phyloP scores from a whole-genome alignment of 768 basidiomycete species.

The Hericium erinaceus region DNA sequence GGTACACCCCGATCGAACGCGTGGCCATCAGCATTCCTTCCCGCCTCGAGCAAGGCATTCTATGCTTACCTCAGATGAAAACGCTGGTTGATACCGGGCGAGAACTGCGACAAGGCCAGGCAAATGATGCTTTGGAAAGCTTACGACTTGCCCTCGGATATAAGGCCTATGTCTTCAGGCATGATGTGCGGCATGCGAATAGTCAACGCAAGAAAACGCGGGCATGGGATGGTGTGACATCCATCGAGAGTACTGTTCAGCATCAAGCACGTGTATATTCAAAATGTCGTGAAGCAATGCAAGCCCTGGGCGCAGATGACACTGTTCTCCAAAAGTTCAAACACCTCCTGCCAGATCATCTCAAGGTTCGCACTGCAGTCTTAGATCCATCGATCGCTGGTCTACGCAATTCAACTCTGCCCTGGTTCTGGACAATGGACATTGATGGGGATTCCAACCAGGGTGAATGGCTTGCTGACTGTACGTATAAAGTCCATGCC shows the following conservation, averaged over 20 bases:
- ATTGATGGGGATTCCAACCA: not conserved
- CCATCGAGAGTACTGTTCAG: not conserved
- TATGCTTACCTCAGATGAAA: not conserved
- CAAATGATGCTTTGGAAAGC: not conserved
- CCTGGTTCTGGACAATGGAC: not conserved
- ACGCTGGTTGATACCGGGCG: not conserved
- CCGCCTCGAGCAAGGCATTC: not conserved
- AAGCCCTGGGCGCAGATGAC: not conserved
- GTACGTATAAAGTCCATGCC: not conserved
- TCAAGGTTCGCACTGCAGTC: not conserved
- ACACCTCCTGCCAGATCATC: not conserved
- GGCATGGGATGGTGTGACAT: not conserved
- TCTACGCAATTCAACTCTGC: not conserved
- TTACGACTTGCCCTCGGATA: not conserved
- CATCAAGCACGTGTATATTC: not conserved
- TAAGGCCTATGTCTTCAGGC: not conserved
- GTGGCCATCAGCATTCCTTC: not conserved
- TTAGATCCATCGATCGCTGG: not conserved
- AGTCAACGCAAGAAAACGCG: not conserved
- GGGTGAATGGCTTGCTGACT: not conserved
- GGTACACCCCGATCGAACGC: not conserved
- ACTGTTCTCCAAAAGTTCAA: not conserved
- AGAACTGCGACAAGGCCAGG: not conserved
- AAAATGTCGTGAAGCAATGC: not conserved
- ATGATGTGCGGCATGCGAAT: not conserved